Conservation (phyloP, 169 alveolate genomes). For the Eimeria zaria region DNA sequence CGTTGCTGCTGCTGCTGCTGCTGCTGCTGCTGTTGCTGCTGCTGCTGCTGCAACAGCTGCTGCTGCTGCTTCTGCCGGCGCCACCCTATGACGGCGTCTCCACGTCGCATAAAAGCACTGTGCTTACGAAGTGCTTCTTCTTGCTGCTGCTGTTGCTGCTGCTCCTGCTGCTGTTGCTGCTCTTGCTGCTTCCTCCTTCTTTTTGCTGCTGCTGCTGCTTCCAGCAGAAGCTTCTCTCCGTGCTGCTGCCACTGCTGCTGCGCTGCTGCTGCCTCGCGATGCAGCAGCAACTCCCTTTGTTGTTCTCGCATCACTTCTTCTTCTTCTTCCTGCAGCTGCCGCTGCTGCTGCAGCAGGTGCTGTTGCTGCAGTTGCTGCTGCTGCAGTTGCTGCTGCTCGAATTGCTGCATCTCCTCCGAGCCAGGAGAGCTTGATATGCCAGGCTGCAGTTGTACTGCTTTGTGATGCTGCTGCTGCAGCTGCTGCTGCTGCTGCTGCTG, state of each 20-base stretch:
- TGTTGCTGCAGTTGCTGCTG: background rate
- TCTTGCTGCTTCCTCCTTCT: background rate
- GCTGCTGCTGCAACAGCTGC: conserved; percentile 25
- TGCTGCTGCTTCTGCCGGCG: conserved; percentile 12
- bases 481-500: background rate
- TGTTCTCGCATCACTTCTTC: background rate
- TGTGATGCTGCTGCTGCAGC: background rate
- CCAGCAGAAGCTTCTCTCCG: conserved; percentile 7
- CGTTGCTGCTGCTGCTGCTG: background rate
- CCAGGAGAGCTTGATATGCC: background rate
- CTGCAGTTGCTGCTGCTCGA: conserved; percentile 31
- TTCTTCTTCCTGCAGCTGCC: conserved; percentile 1
- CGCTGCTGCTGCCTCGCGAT: conserved; percentile 7
- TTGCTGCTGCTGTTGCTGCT: background rate
- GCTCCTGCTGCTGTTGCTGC: background rate
- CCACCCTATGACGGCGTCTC: background rate
- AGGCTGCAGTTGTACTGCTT: background rate
- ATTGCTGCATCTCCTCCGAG: background rate
- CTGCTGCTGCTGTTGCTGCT: background rate
- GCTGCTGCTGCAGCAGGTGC: background rate
- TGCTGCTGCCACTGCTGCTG: conserved; percentile 39
- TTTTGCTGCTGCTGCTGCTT: conserved; percentile 21
- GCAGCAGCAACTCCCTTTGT: conserved; percentile 6
- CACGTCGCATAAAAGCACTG: background rate
- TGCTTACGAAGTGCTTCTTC: background rate